A percentile compares a stretch with the other conserved stretches of the same genome.
Conservation (phyloP, 2,329 filamentous ascomycete species). For the Corinectria fuckeliana region DNA sequence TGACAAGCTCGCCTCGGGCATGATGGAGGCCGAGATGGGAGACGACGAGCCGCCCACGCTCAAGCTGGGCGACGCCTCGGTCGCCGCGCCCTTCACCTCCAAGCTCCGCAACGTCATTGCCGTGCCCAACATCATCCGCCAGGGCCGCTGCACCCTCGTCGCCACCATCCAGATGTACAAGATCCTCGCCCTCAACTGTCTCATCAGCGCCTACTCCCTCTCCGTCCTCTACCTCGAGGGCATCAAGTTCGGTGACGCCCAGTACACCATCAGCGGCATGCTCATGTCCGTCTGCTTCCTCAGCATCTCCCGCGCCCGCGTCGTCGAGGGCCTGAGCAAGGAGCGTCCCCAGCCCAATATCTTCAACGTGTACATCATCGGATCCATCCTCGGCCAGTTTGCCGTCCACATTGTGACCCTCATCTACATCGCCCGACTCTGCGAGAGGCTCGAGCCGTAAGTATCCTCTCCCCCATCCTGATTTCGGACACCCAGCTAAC, state of each 20-base stretch:
- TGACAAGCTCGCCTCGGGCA: conserved; percentile 82
- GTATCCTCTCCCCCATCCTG: conserved; percentile 44
- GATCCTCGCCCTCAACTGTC: conserved; percentile 95
- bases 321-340: conserved; percentile 93
- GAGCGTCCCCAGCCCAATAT: conserved; percentile 98
- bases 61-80: conserved; percentile 96
- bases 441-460: conserved; percentile 85
- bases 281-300: conserved; percentile 99
- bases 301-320: conserved; percentile 96
- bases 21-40: conserved; percentile 90
- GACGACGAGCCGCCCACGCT: conserved; percentile 92
- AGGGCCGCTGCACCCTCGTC: conserved; percentile 95
- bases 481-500: conserved; percentile 34
- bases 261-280: conserved; percentile 99
- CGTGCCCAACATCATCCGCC: conserved; percentile 97
- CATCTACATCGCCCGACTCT: conserved; percentile 91
- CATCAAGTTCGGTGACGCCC: conserved; percentile 98
- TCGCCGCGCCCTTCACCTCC: conserved; percentile 95
- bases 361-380: conserved; percentile 99
- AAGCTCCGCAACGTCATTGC: conserved; percentile 97
- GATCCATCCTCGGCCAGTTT: conserved; percentile 95
- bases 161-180: conserved; percentile 99
- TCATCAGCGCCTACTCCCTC: conserved; percentile 97
- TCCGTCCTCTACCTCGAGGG: conserved; percentile 96
- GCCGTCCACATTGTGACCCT: conserved; percentile 93